Evolutionary conservation across 2,329 filamentous ascomycete species (phyloP), one percentile per base, ranked within the genome.

Genomic region (Pyrenochaeta sp.): DNA sequence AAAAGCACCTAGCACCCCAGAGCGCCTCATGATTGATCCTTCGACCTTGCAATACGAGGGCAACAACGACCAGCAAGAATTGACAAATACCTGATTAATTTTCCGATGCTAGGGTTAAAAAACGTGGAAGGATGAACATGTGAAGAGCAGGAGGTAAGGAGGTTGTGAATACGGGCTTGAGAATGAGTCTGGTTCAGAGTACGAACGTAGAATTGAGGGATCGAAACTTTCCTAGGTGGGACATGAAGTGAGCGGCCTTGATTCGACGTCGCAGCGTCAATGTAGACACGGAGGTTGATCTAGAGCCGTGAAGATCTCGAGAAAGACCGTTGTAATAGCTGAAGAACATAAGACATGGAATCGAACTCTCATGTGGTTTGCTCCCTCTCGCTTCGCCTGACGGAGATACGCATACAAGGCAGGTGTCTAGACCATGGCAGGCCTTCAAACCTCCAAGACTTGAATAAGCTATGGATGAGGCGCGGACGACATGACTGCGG

Each of bases 21-120:
- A 22, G 42, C 12, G 25, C 15, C 42, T 28, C 42, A 44, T 44
- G 42, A 44, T 44, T 44, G 42, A 44, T 44, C 42, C 42, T 27
- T 44, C 22, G 40, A 28, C 25, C 10, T 43, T 10, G 22, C 22
- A 3, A 24, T 44, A 15, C 25, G n/a, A 44, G 15, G 12, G n/a
- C 36, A 39, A 44, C 15, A 28, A 15, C 42, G 24, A 44, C 28
- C 15, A 44, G 28, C 24, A 28, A 44, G 10, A 44, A 9, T 34
- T 67, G 65, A 64, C 61, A 62, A 66, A 66, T 64, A 51, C 43
- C 27, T 42, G 42, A 56, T 40, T 45, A 66, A 62, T 62, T 61
- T 30, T 67, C 63, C 63, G 59, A 43, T 19, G 36, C 22, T 27
- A 12, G 22, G 40, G 22, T 44, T 24, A 19, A 28, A 25, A 27